Evolutionary conservation across 345 rosid species (phyloP), one percentile per base, ranked within the genome.

Genomic region (Abelmoschus esculentus): DNA sequence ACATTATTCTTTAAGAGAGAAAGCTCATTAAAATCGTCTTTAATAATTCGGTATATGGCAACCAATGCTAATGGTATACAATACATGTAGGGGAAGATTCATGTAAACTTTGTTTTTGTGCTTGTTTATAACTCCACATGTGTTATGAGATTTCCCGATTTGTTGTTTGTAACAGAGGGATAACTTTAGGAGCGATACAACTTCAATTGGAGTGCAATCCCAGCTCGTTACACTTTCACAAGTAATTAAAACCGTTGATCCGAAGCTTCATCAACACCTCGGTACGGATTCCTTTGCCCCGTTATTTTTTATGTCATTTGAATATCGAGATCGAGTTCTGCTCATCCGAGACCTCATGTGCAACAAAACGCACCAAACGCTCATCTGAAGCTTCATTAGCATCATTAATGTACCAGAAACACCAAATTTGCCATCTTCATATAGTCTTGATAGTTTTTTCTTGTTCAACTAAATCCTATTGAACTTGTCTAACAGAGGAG

Each of bases 221-320:
- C 99, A 95, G 84, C 88, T 95, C 3, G 74, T 82, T 69, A 83
- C 80, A 44, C 96, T 95, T 72, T 89, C 99, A 61, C 90, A 90
- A 79, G 85, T 95, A 64, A 95, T 91, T 74, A 86, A 78, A 82
- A 88, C 93, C 3, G 80, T 95, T 55, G 90, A 91, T 82, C 97
- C 96, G 42, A 86, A 89, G 80, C 99, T 91, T 80, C 97, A 95
- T 72, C 96, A 88, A 73, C 97, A 90, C 81, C 83, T 95, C 54
- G 98, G 98, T 89, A 88, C 32, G 80, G 44, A 42, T 42, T 42
- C 46, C 6, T 40, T 42, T 54, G 5, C 44, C 29, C 14, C 40
- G 31, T 67, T 40, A 67, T 50, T 69, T 44, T 64, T 61, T 36
- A 31, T 53, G 63, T 11, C 73, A 66, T 8, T 40, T 38, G 42